These are phyloP conservation scores for Pyrrhoderma lamaoense DNA, from an alignment of 1,284 basidiomycete species.

Conservation along the genomic window DNA sequence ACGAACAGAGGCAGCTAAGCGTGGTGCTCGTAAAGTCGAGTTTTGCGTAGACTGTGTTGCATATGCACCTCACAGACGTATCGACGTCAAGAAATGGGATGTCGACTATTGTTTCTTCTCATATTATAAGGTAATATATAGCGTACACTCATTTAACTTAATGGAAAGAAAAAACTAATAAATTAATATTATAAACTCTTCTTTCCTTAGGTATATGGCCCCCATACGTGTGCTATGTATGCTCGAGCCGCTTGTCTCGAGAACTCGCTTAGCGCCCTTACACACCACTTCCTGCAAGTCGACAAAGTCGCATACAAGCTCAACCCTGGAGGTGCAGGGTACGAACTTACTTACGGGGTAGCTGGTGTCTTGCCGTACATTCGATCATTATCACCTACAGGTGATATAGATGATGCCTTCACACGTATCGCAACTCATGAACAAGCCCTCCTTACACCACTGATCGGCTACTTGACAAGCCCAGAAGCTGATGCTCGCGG, in stretches of 20 bases:
- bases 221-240: slow-evolving; percentile 65
- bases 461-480: slow-evolving; percentile 36
- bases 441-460: slow-evolving; percentile 32
- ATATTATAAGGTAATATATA: slow-evolving; percentile 58
- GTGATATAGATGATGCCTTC: slow-evolving; percentile 42
- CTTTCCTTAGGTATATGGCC: slow-evolving; percentile 62
- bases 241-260: slow-evolving; percentile 40
- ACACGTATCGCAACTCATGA: slow-evolving; percentile 41
- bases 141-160: neutral
- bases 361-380: slow-evolving; percentile 62
- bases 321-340: slow-evolving; percentile 65
- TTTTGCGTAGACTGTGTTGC: slow-evolving; percentile 72
- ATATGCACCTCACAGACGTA: slow-evolving; percentile 65
- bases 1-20: slow-evolving; percentile 40
- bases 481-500: slow-evolving; percentile 42
- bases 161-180: neutral
- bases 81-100: slow-evolving; percentile 70
- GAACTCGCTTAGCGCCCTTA: slow-evolving; percentile 46
- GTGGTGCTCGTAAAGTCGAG: slow-evolving; percentile 56
- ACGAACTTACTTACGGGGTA: slow-evolving; percentile 58
- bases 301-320: slow-evolving; percentile 50
- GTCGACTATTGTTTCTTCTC: slow-evolving; percentile 69
- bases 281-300: slow-evolving; percentile 65
- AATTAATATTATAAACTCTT: neutral
- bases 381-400: slow-evolving; percentile 44